Evolutionary conservation across 2,329 filamentous ascomycete genomes (phyloP), one percentile per base, ranked within the genome.

Genomic region (Chaetothyriales sp.): DNA sequence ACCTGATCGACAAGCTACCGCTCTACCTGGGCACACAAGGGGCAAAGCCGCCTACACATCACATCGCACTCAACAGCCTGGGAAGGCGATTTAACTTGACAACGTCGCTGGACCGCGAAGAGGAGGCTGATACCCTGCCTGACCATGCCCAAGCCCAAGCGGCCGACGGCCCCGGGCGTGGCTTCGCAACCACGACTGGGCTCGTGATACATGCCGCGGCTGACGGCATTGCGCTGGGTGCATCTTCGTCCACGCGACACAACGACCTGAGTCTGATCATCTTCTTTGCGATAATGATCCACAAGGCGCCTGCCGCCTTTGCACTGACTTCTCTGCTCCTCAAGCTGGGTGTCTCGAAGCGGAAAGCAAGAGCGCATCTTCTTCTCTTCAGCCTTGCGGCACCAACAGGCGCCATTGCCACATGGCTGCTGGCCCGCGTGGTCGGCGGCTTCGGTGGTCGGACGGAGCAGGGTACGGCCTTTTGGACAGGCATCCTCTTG

Each of bases 241-340:
- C 92, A 20, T 95, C 89, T 0, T 86, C 84, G 2, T 83, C 85
- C 3, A 78, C 81, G 2, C 73, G 79, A 1, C 81, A 86, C 59
- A 79, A 79, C 55, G 83, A 83, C 52, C 71, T 98, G 9, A 87
- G 86, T 36, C 80, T 96, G 53, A 86, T 98, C 60, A 87, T 98
- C 42, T 98, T 98, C 66, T 69, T 95, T 43, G 92, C 92, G 9
- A 92, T 98, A 59, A 93, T 98, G 85, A 79, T 96, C 5, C 92
- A 98, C 68, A 98, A 96, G 70, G 90, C 88, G 1, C 90, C 89
- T 0, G 92, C 92, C 1, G 89, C 92, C 0, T 98, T 98, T 69
- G 92, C 92, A 0, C 71, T 98, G 46, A 96, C 90, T 0, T 89
- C 88, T 1, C 79, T 95, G 1, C 70, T 98, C 46, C 73, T 98